A percentile compares a stretch with the other conserved stretches of the same genome.
Conservation (phyloP, 2,329 filamentous ascomycete species). For the Pseudogymnoascus sp. region DNA sequence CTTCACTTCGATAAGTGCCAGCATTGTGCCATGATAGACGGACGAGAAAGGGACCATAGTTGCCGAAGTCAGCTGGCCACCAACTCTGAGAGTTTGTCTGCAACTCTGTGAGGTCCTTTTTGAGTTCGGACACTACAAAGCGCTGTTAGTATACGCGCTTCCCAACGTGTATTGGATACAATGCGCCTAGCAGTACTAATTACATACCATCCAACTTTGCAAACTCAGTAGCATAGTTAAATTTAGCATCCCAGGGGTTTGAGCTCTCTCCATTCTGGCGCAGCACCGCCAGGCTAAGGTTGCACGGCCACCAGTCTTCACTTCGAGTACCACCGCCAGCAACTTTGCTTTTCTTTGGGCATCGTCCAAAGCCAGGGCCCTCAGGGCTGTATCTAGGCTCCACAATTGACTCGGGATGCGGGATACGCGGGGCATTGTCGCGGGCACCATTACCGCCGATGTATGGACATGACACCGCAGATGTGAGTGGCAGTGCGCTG, state of each 20-base stretch:
- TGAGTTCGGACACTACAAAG: conserved; percentile 35
- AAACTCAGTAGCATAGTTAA: conserved; percentile 52
- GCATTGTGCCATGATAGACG: conserved; percentile 57
- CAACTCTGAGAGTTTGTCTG: conserved; percentile 56
- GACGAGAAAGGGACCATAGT: conserved; percentile 54
- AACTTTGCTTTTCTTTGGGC: conserved; percentile 19
- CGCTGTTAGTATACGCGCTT: not conserved
- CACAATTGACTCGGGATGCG: conserved; percentile 9
- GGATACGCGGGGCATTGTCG: not conserved
- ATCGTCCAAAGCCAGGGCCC: conserved; percentile 19
- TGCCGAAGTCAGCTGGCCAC: conserved; percentile 57
- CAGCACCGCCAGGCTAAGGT: conserved; percentile 48
- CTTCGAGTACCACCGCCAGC: conserved; percentile 45
- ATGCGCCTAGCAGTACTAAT: not conserved
- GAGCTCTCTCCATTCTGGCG: conserved; percentile 47
- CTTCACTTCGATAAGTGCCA: conserved; percentile 52
- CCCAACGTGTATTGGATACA: not conserved
- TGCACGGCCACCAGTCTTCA: conserved; percentile 52
- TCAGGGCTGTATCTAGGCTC: not conserved
- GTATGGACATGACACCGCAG: not conserved
- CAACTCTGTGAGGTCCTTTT: conserved; percentile 48
- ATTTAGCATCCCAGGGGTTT: conserved; percentile 44
- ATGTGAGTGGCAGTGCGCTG: not conserved
- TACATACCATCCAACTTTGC: conserved; percentile 50
- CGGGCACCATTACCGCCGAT: not conserved